phyloP scores from a whole-genome alignment of 1,284 basidiomycete species.

The Irpex sp. region DNA sequence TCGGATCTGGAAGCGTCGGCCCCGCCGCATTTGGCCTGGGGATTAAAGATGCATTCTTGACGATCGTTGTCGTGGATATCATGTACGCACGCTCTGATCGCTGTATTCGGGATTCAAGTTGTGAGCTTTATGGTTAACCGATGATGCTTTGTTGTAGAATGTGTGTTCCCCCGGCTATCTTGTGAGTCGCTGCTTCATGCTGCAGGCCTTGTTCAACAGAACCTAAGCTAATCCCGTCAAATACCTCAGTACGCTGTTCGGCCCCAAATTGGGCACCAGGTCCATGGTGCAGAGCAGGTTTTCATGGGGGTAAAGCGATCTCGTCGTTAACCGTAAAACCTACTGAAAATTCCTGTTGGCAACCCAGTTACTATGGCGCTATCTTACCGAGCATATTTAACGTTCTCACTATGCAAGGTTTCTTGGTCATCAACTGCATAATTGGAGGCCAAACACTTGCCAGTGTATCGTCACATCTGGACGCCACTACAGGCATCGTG shows the following conservation, averaged over 20 bases:
- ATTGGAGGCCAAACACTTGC: slow-evolving; percentile 73
- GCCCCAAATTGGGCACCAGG: slow-evolving; percentile 57
- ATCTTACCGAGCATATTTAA: slow-evolving; percentile 63
- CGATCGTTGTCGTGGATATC: slow-evolving; percentile 51
- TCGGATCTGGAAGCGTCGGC: slow-evolving; percentile 55
- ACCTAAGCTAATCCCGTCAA: neutral
- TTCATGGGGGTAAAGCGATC: slow-evolving; percentile 40
- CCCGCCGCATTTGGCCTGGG: slow-evolving; percentile 57
- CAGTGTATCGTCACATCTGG: slow-evolving; percentile 47
- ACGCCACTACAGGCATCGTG: slow-evolving; percentile 68
- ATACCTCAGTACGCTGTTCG: slow-evolving; percentile 45
- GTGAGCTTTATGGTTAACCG: neutral
- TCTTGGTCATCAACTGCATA: slow-evolving; percentile 70
- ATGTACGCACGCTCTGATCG: slow-evolving; percentile 35
- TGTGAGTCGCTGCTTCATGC: slow-evolving; percentile 35
- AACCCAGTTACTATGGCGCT: slow-evolving; percentile 54
- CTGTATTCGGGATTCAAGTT: neutral
- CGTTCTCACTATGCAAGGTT: slow-evolving; percentile 61
- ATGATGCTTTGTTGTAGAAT: slow-evolving; percentile 11
- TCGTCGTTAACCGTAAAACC: too few species aligned
- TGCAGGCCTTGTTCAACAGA: neutral
- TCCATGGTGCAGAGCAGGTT: slow-evolving; percentile 63
- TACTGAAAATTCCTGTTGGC: neutral
- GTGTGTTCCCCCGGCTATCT: slow-evolving; percentile 42
- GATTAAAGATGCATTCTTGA: slow-evolving; percentile 45